Base-by-base conservation (phyloP, 139 green algal species). In the Zygnema cylindricum region DNA sequence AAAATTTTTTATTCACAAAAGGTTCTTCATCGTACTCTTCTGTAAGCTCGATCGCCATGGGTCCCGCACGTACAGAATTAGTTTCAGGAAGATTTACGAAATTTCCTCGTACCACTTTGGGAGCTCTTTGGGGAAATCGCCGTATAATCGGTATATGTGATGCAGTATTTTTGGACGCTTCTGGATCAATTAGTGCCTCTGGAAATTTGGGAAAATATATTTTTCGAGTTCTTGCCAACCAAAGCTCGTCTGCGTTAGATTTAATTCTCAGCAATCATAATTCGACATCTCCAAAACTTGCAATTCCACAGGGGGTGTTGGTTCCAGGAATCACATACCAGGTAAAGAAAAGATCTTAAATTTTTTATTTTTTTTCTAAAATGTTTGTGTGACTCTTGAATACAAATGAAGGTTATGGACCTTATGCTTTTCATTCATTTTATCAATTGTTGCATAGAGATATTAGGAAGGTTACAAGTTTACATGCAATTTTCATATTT, bases 71-170 rank as follows among this genome's bases (percentile, higher is more conserved):
- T 63, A 63, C 23, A 35, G 78, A 55, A 35, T 85, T 41, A 85
- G 78, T 39, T 0, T 23, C 35, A 85, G 78, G 41, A 83, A 11
- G 76, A 71, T 2, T 55, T 75, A 23, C 35, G 69, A 38, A 23
- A 23, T 11, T 35, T 71, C 39, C 81, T 23, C 36, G 81, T 35
- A 69, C 35, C 3, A 79, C 21, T 43, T 3, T 78, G 42, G 81
- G 49, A 11, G 23, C 40, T 1, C 43, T 87, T 42, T 39, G 36
- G 23, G 81, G 42, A 22, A n/a, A n/a, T n/a, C 81, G 30, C 2
- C 57, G 2, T 69, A 69, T 69, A 30, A 54, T 38, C n/a, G 81
- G 81, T 3, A 49, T 87, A 30, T 87, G 81, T 54, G 81, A 87
- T 23, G 40, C 43, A 11, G 36, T 87, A 1, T 30, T 39, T 39